These are phyloP conservation scores for Halenospora varia DNA, from an alignment of 495 filamentous ascomycete species.

Conservation along the genomic window DNA sequence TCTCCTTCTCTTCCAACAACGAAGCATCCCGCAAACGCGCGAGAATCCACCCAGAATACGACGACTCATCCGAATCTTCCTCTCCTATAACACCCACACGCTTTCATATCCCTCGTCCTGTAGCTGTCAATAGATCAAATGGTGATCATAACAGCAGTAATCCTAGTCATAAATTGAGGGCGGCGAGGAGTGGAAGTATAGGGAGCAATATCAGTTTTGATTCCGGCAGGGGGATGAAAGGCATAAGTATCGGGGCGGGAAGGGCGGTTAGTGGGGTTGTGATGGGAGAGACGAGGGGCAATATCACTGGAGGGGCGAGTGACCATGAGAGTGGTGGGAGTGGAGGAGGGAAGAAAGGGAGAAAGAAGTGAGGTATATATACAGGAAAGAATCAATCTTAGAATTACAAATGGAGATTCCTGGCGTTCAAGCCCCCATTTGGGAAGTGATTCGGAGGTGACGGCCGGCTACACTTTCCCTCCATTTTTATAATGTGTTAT, in stretches of 20 bases:
- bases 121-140: background rate
- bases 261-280: conserved; percentile 21
- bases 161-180: conserved; percentile 1
- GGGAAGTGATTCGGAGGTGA: too few relatives aligned
- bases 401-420: too few relatives aligned
- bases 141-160: conserved; percentile 9
- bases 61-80: conserved; percentile 14
- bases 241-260: conserved; percentile 19
- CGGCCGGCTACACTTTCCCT: too few relatives aligned
- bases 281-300: conserved; percentile 14
- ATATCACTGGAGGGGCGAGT: conserved; percentile 12
- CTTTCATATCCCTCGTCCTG: background rate
- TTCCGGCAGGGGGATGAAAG: conserved; percentile 7
- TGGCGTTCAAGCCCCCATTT: too few relatives aligned
- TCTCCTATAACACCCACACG: conserved; percentile 15
- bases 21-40: conserved; percentile 5
- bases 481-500: too few relatives aligned
- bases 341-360: conserved; percentile 2
- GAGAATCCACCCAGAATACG: conserved; percentile 7
- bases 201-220: conserved; percentile 23
- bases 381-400: too few relatives aligned
- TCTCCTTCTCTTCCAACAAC: background rate
- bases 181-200: conserved; percentile 17
- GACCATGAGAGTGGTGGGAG: conserved; percentile 11
- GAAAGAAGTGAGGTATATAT: too few relatives aligned